These are phyloP conservation scores for Acer saccharum DNA, from an alignment of 345 rosid species.

Conservation along the genomic window DNA sequence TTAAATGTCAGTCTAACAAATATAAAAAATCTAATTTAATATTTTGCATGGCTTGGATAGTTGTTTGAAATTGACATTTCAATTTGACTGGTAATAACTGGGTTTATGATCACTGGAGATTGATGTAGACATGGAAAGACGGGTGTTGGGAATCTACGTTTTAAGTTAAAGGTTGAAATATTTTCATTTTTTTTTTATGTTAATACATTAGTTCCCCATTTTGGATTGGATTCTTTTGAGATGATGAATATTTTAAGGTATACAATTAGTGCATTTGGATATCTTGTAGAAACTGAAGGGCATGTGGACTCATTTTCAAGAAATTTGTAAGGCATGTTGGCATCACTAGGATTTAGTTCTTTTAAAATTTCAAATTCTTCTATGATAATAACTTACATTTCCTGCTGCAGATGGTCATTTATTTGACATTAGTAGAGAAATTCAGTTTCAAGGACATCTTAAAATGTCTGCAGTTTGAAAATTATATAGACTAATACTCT, in stretches of 20 bases:
- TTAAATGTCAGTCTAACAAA: not conserved
- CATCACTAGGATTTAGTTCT: not conserved
- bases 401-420: not conserved
- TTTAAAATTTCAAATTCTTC: not conserved
- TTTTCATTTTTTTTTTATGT: not conserved
- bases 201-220: not conserved
- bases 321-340: not conserved
- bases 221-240: not conserved
- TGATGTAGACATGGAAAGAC: not conserved
- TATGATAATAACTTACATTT: not conserved
- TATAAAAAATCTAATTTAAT: not conserved
- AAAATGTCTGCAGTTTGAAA: not conserved
- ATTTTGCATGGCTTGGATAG: not conserved
- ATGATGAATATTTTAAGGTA: slow-evolving; percentile 12
- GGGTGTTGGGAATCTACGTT: not conserved
- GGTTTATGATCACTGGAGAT: not conserved
- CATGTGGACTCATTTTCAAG: not conserved
- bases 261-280: not conserved
- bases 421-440: not conserved
- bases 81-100: not conserved
- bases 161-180: not conserved
- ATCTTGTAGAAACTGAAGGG: not conserved
- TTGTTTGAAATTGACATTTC: not conserved
- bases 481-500: slow-evolving; percentile 11
- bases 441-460: slow-evolving; percentile 4